phyloP scores from a whole-genome alignment of 164 flowering plant species.

The Paratinospora sagittata region DNA sequence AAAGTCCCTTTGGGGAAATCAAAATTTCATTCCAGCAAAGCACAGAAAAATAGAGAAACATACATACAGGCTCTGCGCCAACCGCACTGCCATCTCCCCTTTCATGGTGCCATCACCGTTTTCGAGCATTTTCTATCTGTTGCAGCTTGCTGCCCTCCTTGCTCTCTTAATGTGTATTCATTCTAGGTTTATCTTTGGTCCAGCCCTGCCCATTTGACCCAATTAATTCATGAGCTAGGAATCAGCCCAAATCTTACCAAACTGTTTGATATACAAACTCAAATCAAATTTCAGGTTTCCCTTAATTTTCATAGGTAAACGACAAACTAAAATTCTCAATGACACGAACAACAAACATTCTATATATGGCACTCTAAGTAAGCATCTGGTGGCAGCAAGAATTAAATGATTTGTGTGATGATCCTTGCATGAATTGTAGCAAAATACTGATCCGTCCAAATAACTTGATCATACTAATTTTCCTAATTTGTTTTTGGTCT shows the following conservation, averaged over 20 bases:
- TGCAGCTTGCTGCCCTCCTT: conserved; percentile 2
- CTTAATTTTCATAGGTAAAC: not conserved
- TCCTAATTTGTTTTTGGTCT: not conserved
- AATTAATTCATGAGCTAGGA: conserved; percentile 4
- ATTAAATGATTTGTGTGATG: no score
- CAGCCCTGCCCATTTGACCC: conserved; percentile 16
- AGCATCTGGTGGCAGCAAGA: not conserved
- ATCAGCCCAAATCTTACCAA: no score
- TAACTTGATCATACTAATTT: no score
- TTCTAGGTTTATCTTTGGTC: conserved; percentile 13
- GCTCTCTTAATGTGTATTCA: not conserved
- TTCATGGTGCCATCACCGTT: not conserved
- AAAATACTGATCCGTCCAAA: not conserved
- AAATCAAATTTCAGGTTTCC: not conserved
- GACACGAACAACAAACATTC: conserved; percentile 4
- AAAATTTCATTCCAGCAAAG: conserved; percentile 16
- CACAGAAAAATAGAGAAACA: not conserved
- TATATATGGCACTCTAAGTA: no score
- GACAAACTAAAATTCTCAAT: not conserved
- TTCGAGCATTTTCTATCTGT: conserved; percentile 8
- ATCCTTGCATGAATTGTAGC: no score
- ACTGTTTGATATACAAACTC: no score
- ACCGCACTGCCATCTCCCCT: conserved; percentile 4
- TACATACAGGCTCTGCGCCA: conserved; percentile 3
- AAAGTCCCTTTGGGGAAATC: conserved; percentile 5